phyloP scores from a whole-genome alignment of 192 early-diverging fungal genomes.

The Rhizophagus clarus region DNA sequence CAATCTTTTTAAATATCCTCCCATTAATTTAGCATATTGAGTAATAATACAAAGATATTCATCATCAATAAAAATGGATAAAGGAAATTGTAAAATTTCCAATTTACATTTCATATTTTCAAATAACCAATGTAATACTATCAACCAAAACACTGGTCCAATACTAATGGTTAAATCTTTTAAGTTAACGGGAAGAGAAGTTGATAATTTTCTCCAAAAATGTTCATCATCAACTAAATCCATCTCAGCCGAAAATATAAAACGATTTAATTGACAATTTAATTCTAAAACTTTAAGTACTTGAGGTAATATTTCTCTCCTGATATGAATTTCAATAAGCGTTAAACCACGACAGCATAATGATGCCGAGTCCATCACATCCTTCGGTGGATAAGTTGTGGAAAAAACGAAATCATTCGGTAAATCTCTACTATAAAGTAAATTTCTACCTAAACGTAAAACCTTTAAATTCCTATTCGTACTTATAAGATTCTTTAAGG shows the following conservation, averaged over 20 bases:
- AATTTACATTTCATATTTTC: background rate
- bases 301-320: background rate
- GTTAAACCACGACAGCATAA: background rate
- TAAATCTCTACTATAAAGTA: background rate
- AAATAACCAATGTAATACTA: background rate
- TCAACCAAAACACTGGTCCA: background rate
- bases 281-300: background rate
- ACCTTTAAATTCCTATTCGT: background rate
- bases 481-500: background rate
- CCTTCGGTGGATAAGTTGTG: background rate
- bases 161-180: background rate
- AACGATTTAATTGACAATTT: background rate
- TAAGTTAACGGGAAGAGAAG: background rate
- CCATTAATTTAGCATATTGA: background rate
- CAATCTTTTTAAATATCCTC: background rate
- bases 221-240: background rate
- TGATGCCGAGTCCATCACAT: background rate
- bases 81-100: background rate
- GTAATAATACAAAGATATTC: background rate
- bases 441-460: background rate
- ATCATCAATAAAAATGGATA: background rate
- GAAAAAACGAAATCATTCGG: background rate
- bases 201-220: background rate
- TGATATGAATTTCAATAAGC: background rate
- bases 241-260: background rate